Conservation (phyloP, 192 early-diverging fungal species). For the Coemansia sp. region DNA sequence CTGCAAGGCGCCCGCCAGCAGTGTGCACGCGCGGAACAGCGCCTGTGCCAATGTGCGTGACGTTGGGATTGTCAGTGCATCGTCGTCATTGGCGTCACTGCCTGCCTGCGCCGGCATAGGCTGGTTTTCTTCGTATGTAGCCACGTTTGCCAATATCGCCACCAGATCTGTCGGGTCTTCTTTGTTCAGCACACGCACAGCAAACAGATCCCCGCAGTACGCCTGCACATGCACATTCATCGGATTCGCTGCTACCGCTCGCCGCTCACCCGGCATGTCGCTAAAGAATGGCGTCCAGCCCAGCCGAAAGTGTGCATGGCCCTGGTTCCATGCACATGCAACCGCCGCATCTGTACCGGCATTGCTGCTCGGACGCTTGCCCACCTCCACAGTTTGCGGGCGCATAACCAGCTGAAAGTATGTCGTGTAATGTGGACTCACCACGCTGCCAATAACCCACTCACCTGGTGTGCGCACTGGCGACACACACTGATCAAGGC, state of each 20-base stretch:
- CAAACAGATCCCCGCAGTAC: conserved; percentile 51
- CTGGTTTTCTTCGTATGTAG: conserved; percentile 42
- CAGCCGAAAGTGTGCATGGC: conserved; percentile 40
- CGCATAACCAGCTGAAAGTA: conserved; percentile 49
- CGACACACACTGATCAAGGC: conserved; percentile 43
- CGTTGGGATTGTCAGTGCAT: conserved; percentile 16
- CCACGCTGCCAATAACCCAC: conserved; percentile 45
- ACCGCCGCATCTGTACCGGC: conserved; percentile 17
- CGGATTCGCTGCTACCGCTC: neutral
- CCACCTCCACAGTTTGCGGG: conserved; percentile 33
- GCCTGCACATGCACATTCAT: conserved; percentile 29
- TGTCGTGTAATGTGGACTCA: conserved; percentile 51
- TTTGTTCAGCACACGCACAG: conserved; percentile 52
- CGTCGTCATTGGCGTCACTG: neutral
- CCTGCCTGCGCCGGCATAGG: conserved; percentile 5
- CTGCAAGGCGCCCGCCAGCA: conserved; percentile 36
- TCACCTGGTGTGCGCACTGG: conserved; percentile 13
- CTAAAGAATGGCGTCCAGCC: conserved; percentile 54
- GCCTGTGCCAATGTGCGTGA: conserved; percentile 50
- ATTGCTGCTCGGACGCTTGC: conserved; percentile 5
- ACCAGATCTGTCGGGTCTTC: conserved; percentile 53
- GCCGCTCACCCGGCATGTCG: conserved; percentile 16
- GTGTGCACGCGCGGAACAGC: conserved; percentile 36
- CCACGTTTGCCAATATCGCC: conserved; percentile 50
- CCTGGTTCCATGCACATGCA: conserved; percentile 43